These are phyloP conservation scores for Pyrenochaeta sp. DNA, from an alignment of 2,329 filamentous ascomycete genomes.

Conservation along the genomic window DNA sequence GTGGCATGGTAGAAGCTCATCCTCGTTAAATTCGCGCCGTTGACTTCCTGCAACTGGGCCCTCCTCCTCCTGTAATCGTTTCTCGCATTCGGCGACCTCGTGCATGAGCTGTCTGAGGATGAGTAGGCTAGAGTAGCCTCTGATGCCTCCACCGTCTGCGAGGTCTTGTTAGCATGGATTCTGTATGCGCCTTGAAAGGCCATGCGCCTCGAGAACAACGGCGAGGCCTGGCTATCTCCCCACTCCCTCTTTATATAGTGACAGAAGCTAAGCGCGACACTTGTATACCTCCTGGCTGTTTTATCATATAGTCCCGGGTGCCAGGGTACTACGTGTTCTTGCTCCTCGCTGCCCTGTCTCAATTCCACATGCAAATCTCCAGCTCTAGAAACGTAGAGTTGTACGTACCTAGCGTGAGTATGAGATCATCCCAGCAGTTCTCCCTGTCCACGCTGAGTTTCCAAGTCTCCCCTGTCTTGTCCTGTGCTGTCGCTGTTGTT, in stretches of 20 bases:
- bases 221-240: not conserved
- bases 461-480: constrained; percentile 57
- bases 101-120: constrained; percentile 60
- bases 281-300: too few relatives aligned
- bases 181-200: not conserved
- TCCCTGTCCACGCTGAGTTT: constrained; percentile 48
- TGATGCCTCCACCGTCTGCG: constrained; percentile 59
- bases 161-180: constrained; percentile 23
- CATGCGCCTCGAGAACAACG: not conserved
- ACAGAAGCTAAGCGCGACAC: too few relatives aligned
- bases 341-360: too few relatives aligned
- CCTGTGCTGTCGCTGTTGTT: constrained; percentile 45
- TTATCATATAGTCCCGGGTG: too few relatives aligned
- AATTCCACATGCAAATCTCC: too few relatives aligned
- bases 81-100: constrained; percentile 56
- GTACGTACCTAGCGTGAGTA: constrained; percentile 54
- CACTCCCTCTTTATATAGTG: too few relatives aligned
- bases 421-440: constrained; percentile 59
- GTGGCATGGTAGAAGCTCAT: constrained; percentile 59
- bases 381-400: not conserved
- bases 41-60: constrained; percentile 39
- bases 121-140: constrained; percentile 60
- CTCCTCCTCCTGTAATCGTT: constrained; percentile 55
- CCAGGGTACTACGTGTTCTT: too few relatives aligned
- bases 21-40: constrained; percentile 47